Conservation (phyloP, 2,329 filamentous ascomycete genomes). For the Rhexocercosporidium sp. region DNA sequence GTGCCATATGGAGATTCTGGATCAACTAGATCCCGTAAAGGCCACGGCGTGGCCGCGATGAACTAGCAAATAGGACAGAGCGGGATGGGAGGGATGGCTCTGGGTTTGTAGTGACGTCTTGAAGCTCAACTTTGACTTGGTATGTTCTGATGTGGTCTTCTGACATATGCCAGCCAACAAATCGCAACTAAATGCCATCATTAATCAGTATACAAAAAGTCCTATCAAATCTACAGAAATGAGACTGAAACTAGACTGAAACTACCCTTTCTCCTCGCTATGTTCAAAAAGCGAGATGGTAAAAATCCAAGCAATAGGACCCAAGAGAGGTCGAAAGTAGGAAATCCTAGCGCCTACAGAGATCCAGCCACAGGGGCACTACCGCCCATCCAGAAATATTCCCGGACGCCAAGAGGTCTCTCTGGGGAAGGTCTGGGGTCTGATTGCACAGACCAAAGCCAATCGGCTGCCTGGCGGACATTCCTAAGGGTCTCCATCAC, state of each 20-base stretch:
- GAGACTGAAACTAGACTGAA: too few relatives aligned
- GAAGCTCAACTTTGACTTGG: neutral
- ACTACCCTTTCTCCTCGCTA: too few relatives aligned
- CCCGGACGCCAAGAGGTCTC: neutral
- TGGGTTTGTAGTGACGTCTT: neutral
- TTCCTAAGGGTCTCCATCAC: neutral
- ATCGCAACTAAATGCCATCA: too few relatives aligned
- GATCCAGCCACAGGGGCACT: neutral
- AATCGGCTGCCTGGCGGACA: neutral
- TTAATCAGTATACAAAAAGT: too few relatives aligned
- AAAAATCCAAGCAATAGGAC: neutral
- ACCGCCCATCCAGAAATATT: conserved; percentile 1
- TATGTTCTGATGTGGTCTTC: neutral
- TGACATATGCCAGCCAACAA: neutral
- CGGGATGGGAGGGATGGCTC: neutral
- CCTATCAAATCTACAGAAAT: too few relatives aligned
- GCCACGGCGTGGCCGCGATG: neutral
- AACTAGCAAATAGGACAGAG: neutral
- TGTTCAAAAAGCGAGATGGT: too few relatives aligned
- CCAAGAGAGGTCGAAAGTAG: neutral
- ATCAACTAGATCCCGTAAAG: conserved; percentile 7
- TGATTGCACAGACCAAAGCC: conserved; percentile 11
- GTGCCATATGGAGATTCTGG: neutral
- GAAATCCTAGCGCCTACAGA: conserved; percentile 1
- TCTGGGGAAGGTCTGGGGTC: neutral